phyloP scores from a whole-genome alignment of 1,139 yeast species.

The Suhomyces wounanorum region DNA sequence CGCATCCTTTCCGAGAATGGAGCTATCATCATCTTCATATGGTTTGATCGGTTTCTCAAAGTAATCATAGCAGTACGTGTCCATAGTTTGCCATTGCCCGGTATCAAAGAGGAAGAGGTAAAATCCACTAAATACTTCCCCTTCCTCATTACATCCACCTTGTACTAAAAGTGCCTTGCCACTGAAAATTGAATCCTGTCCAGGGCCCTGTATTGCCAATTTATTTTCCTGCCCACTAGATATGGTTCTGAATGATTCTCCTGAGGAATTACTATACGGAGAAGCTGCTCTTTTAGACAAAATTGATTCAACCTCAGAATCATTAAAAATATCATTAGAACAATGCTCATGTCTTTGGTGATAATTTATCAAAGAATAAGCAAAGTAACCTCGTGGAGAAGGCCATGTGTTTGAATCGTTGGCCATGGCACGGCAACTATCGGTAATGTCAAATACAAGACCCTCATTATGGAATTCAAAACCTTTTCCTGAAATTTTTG shows the following conservation, averaged over 20 bases:
- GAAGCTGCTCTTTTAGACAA: conserved; percentile 8
- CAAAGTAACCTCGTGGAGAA: conserved; percentile 45
- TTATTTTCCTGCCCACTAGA: conserved; percentile 10
- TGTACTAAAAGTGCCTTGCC: conserved; percentile 40
- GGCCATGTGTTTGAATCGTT: conserved; percentile 28
- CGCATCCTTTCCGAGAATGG: conserved; percentile 24
- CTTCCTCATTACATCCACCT: conserved; percentile 43
- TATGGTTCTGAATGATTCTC: conserved; percentile 23
- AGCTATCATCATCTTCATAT: conserved; percentile 32
- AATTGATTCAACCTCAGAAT: conserved; percentile 4
- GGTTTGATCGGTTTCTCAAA: conserved; percentile 31
- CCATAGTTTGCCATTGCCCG: conserved; percentile 37
- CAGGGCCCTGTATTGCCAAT: conserved; percentile 6
- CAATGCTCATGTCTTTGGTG: conserved; percentile 20
- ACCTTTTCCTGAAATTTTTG: conserved; percentile 18
- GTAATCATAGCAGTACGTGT: conserved; percentile 42
- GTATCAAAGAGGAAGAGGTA: conserved; percentile 36
- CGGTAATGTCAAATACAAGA: conserved; percentile 19
- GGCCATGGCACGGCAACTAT: conserved; percentile 14
- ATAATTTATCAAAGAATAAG: conserved; percentile 34
- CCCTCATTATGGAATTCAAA: conserved; percentile 27
- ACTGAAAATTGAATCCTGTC: conserved; percentile 24
- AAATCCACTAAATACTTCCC: conserved; percentile 36
- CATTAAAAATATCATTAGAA: conserved; percentile 6
- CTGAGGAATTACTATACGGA: conserved; percentile 12